Evolutionary conservation across 768 basidiomycete species (phyloP), one percentile per base, ranked within the genome.

Genomic region (Calocybe indica): DNA sequence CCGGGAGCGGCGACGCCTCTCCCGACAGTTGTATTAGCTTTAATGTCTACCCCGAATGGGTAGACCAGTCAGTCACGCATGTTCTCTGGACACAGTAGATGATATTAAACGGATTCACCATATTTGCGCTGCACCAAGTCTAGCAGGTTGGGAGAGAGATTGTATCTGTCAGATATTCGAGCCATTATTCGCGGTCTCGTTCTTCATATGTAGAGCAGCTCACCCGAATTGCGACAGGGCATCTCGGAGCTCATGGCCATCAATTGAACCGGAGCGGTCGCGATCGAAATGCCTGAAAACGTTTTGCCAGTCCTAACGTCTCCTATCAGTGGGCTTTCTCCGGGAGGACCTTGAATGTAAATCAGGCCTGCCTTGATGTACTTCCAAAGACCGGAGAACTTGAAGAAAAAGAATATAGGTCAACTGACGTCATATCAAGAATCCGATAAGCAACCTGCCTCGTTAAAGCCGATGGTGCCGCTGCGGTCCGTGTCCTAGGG

Each of bases 211-310:
- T 32, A 33, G 31, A 14, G 40, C 32, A 22, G 59, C 68, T 39
- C 33, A 82, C 70, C 90, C 91, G 58, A 93, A 91, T 60, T 84
- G 85, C 9, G 60, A 53, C 29, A 93, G 75, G 0, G 90, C 91
- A 8, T 79, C 72, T 2, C 69, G 66, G 5, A 93, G 72, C 66
- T 93, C 91, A 12, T 54, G 46, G 6, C 70, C 71, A 48, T 92
- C 88, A 64, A 93, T 92, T 31, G 80, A 75, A 22, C 89, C 91
- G 9, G 86, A 88, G 43, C 75, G 78, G 61, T 92, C 91, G n/a
- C 79, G 72, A 66, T 92, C 90, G 55, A 91, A 91, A 65, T 87
- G 85, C 39, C 72, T 75, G 72, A 90, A 92, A 47, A 88, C 82
- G 48, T 80, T 80, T 67, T 90, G 87, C 89, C 88, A 91, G 62